Evolutionary conservation across 2,329 filamentous ascomycete species (phyloP), one percentile per base, ranked within the genome.

Genomic region (Zymoseptoria pseudotritici): DNA sequence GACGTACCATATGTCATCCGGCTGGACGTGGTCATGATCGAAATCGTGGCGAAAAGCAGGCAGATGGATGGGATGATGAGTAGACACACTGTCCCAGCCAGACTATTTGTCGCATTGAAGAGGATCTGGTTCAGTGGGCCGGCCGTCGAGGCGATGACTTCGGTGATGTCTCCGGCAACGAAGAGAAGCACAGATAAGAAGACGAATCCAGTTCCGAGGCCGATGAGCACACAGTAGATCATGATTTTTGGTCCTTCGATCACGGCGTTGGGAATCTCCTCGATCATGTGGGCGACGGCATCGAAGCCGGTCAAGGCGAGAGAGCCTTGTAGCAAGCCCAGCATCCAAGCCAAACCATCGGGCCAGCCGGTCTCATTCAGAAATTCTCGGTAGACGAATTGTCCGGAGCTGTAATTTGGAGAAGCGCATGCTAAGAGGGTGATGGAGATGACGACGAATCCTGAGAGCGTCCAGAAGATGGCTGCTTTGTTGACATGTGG

Each of bases 361-460:
- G 73, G 73, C 73, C 73, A 75, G n/a, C 72, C 72, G 42, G 70
- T 73, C 31, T 66, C 60, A 53, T 91, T 91, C 70, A 88, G 81
- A 67, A 90, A 90, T 1, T 83, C 73, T 4, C 80, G 78, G 63
- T 88, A 90, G 10, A 90, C 87, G 56, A 87, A 88, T 9, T 79
- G 71, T 17, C 79, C 87, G 7, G 79, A 81, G 66, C 85, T 85
- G 68, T 83, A 90, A 64, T 86, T 76, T 0, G 86, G 86, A 1
- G 86, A 81, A 0, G 86, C 79, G 67, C 85, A 88, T 3, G 86
- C 80, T 54, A 91, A 74, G 0, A 88, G 78, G 0, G 87, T 88
- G 63, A 90, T 88, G 63, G 79, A 87, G 64, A 91, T 89, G 59
- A 90, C 77, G 51, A 82, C 75, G 65, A 91, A 90, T 0, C 88